Base-by-base conservation (phyloP, 306 rosid species). In the Pyrus communis region DNA sequence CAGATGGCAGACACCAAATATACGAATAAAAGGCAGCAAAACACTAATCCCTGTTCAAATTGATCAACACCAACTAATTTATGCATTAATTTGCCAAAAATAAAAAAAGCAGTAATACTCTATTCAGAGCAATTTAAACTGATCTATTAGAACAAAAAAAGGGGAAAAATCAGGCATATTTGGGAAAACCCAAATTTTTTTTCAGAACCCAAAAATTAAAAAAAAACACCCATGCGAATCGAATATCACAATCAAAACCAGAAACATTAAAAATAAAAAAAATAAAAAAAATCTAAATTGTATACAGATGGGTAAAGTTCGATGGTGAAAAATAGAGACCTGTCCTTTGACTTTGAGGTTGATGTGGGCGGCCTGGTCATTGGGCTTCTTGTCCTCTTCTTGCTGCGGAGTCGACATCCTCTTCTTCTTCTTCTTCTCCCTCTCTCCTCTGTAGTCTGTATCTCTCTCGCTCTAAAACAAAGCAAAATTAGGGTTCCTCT, bases 331-430 rank as follows among this genome's bases (percentile, higher is more conserved):
- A 12, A 13, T 22, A 79, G 42, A 70, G 79, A 92, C 97, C 96
- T 92, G 96, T 65, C 96, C 89, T 77, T 90, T 90, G 77, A 92
- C 97, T 81, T 90, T 92, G 71, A 92, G 82, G 60, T 88, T 86
- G 87, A 92, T 90, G 84, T 88, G 93, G 13, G 84, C 86, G 0
- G 82, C 25, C 74, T 87, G 91, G 76, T 85, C 89, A 45, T 72
- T 80, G 35, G 93, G 95, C 78, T 91, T 91, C 89, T 85, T 91
- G 68, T 91, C 97, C 75, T 89, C 95, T 77, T 89, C 93, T 12
- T 80, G 81, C 62, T 81, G 86, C 46, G 84, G 60, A 38, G 80
- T 87, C 70, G 70, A 89, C 97, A 88, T 59, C 74, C 33, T 82
- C 77, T 33, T 25, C 40, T 51, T 73, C 45, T 11, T 52, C 58